Evolutionary conservation across 495 filamentous ascomycete species (phyloP).

Genomic region (Daldinia caldariorum): DNA sequence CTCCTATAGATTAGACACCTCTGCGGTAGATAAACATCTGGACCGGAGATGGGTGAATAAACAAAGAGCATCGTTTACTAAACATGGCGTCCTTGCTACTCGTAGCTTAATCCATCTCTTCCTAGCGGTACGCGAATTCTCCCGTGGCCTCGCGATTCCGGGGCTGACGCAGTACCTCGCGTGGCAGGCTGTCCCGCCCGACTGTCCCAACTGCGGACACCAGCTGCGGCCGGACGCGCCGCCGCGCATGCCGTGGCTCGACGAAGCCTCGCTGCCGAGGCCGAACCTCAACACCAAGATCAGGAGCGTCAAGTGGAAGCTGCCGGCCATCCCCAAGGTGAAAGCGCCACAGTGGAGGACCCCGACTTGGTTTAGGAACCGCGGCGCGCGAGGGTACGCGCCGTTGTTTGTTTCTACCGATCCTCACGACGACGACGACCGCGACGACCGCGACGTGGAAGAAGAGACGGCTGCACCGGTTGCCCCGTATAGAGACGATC

Average conservation of each 20-base stretch:
- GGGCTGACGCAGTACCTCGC: constrained; percentile 49
- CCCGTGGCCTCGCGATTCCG: constrained; percentile 52
- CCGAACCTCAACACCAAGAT: constrained; percentile 19
- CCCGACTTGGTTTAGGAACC: constrained; percentile 45
- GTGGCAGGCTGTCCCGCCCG: constrained; percentile 50
- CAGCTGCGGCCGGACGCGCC: constrained; percentile 48
- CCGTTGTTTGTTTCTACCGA: constrained; percentile 43
- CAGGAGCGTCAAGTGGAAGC: constrained; percentile 26
- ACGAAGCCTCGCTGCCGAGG: constrained; percentile 44
- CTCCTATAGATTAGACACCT: too few relatives aligned
- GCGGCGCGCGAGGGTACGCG: constrained; percentile 24
- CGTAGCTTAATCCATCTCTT: constrained; percentile 52
- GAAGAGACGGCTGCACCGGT: constrained; percentile 7
- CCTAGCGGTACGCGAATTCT: constrained; percentile 52
- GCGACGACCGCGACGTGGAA: constrained; percentile 29
- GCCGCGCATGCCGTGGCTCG: constrained; percentile 52
- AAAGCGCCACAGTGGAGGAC: constrained; percentile 45
- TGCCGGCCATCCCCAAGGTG: constrained; percentile 35
- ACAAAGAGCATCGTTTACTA: constrained; percentile 2
- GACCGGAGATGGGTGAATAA: too few relatives aligned
- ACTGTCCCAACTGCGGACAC: constrained; percentile 55
- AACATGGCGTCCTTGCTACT: neutral
- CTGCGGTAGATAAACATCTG: too few relatives aligned
- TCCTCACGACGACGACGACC: too few relatives aligned
- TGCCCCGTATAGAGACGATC: constrained; percentile 39